phyloP scores from a whole-genome alignment of 106 monocot genomes.

The Dendrobium chrysotoxum region DNA sequence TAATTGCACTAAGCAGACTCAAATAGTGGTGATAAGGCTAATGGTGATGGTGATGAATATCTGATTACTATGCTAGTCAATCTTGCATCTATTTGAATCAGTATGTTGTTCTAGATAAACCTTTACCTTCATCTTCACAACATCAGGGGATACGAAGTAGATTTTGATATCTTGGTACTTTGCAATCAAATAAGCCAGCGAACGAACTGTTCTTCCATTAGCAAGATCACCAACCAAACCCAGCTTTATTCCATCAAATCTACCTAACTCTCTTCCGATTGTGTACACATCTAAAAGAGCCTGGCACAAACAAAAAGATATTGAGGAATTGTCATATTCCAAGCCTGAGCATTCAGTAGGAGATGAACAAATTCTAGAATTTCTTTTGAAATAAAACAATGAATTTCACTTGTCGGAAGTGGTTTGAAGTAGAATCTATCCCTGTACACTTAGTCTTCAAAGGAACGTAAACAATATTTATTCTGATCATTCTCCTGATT shows the following conservation, averaged over 20 bases:
- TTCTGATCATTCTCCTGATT: no score
- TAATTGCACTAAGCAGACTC: background rate
- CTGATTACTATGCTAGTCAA: background rate
- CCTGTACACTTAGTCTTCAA: no score
- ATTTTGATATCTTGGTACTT: constrained; percentile 77
- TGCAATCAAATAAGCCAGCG: constrained; percentile 82
- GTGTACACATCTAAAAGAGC: constrained; percentile 97
- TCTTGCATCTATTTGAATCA: background rate
- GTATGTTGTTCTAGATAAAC: background rate
- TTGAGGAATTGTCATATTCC: background rate
- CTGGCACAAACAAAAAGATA: constrained; percentile 18
- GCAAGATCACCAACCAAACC: constrained; percentile 96
- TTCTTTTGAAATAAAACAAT: background rate
- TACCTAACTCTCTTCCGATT: constrained; percentile 89
- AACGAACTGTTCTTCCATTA: constrained; percentile 94
- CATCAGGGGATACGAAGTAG: constrained; percentile 94
- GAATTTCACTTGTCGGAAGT: background rate
- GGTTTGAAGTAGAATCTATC: no score
- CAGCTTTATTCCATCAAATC: constrained; percentile 81
- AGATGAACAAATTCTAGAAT: background rate
- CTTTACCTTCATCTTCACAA: constrained; percentile 96
- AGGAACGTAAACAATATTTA: no score
- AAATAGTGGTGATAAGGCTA: background rate
- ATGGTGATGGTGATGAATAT: background rate
- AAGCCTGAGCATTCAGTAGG: background rate